Evolutionary conservation across 148 eudicot genomes (phyloP), one percentile per base, ranked within the genome.

Genomic region (Limonium bicolor): DNA sequence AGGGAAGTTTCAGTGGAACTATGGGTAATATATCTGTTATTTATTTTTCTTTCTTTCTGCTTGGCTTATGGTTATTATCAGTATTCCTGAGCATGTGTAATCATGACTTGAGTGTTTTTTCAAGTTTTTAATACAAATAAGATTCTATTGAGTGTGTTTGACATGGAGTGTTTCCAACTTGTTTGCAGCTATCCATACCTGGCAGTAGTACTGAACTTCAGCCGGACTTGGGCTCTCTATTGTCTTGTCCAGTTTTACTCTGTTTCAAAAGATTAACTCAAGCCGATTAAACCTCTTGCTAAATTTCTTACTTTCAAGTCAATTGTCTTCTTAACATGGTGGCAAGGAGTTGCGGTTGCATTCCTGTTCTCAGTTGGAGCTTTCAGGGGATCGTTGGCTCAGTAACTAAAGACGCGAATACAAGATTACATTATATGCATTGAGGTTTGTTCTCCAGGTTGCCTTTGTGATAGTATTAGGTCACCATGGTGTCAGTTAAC

Each of bases 171-270:
- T n/a, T n/a, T n/a, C n/a, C n/a, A n/a, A n/a, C 26, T 34, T 51
- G 56, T 35, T 47, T 84, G 84, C 95, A 90, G 97, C 44, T 90
- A 90, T 64, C 97, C 97, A 18, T 90, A 90, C 65, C 61, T 90
- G 69, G 97, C 97, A 58, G 76, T 82, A 50, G 87, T 90, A 66
- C 76, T 84, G 24, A 90, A 90, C 66, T 90, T 90, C 53, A 90
- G 97, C 56, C 95, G 80, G 66, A 84, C 93, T 18, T 90, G 97
- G 97, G 97, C 97, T 58, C 70, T 90, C 36, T 90, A 90, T 73
- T 90, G 97, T 65, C 97, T 90, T 14, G 97, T 90, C 34, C 93
- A 90, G 58, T 90, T 90, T 57, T 90, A 90, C 30, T 67, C 87
- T 21, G 93, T 90, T 42, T 83, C 76, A 19, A 90, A 84, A 67